Conservation (phyloP, 1,139 yeast species). For the Pichia kudriavzevii region DNA sequence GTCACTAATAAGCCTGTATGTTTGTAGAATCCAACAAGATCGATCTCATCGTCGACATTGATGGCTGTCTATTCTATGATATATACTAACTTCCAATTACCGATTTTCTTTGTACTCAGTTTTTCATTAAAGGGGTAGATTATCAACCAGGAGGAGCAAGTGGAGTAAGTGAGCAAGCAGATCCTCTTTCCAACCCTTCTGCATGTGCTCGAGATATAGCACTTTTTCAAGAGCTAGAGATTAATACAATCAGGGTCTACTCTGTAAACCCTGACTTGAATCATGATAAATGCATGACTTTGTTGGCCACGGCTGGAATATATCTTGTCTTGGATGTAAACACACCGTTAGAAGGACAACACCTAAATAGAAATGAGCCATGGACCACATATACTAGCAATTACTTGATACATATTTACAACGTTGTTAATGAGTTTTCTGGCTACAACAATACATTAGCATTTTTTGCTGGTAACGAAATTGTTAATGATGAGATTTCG, state of each 20-base stretch:
- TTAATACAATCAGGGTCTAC: conserved; percentile 80
- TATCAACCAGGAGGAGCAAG: conserved; percentile 73
- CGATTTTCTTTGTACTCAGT: conserved; percentile 33
- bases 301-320: conserved; percentile 86
- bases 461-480: conserved; percentile 92
- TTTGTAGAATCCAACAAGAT: conserved; percentile 9
- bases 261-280: conserved; percentile 75
- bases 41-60: no score
- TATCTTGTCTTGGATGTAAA: conserved; percentile 86
- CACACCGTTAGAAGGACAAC: conserved; percentile 72
- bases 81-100: conserved; percentile 1
- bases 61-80: no score
- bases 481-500: conserved; percentile 71
- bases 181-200: conserved; percentile 67
- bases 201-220: conserved; percentile 69
- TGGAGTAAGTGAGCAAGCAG: conserved; percentile 40
- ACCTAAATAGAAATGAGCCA: conserved; percentile 81
- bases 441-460: conserved; percentile 84
- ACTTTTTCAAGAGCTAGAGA: conserved; percentile 67
- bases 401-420: conserved; percentile 71
- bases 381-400: conserved; percentile 68
- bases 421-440: conserved; percentile 75
- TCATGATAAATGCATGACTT: conserved; percentile 87
- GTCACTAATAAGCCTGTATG: conserved; percentile 70
- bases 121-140: conserved; percentile 69